Evolutionary conservation across 768 basidiomycete genomes (phyloP), one percentile per base, ranked within the genome.

Genomic region (Jaapia argillacea): DNA sequence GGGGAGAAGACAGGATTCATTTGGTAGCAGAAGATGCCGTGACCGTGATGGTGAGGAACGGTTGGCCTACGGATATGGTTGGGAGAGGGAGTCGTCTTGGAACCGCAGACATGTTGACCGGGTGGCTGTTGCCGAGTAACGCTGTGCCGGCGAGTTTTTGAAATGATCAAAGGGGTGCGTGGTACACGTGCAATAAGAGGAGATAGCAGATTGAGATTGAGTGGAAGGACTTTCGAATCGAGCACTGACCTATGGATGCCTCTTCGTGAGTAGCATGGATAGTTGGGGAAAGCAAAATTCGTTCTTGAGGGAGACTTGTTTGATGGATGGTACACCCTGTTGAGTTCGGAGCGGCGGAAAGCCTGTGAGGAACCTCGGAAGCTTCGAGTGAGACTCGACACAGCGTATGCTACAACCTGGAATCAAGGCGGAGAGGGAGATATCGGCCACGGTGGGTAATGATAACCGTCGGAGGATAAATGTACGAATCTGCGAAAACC

Each of bases 311-410:
- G 49, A 59, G 4, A 76, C 60, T 20, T 61, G 45, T 1, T 51
- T 41, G 1, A 75, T 77, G 14, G 60, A 58, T 6, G 46, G 33
- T 45, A 58, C 16, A 44, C 42, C 6, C 23, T 23, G 4, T 31
- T 23, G 37, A 46, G 52, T 31, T 42, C 51, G 36, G 35, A 45
- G 7, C 14, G 20, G 31, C 65, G 51, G 52, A 67, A 78, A 1
- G n/a, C 50, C 42, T 5, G 60, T 79, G 83, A 6, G 69, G 66
- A 31, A 81, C 65, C 21, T 59, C 62, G 0, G 74, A 59, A 2
- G 81, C 70, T 56, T 82, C 72, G 68, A 48, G 81, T 84, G 21
- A 82, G 63, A 1, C 75, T 64, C 23, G 73, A 71, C 25, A 84
- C 59, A 5, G 67, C 66, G 63, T 12, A 58, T 42, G 5, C 83